phyloP scores from a whole-genome alignment of 805 yeast species.

The Zygoascus tannicola region DNA sequence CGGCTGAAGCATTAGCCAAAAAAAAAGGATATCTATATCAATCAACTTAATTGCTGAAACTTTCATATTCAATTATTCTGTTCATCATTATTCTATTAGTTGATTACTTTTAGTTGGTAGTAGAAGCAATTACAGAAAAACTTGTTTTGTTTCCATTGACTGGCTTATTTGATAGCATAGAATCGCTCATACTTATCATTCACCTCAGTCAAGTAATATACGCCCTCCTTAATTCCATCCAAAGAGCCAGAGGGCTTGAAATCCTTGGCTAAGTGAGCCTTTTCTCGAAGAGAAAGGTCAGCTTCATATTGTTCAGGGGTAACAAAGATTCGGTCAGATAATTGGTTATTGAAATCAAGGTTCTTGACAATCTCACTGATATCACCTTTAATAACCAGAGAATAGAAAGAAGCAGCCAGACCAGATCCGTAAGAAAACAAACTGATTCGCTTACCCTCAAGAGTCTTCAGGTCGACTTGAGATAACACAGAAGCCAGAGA shows the following conservation, averaged over 20 bases:
- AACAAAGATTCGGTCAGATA: constrained; percentile 53
- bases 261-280: constrained; percentile 72
- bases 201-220: constrained; percentile 73
- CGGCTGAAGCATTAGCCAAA: too few relatives aligned
- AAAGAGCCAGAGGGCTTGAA: constrained; percentile 72
- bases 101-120: too few relatives aligned
- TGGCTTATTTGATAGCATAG: constrained; percentile 52
- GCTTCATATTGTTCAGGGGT: constrained; percentile 76
- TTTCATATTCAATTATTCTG: too few relatives aligned
- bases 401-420: constrained; percentile 81
- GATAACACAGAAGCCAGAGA: constrained; percentile 73
- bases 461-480: constrained; percentile 60
- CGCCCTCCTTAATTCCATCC: constrained; percentile 62
- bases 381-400: constrained; percentile 75
- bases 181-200: constrained; percentile 84
- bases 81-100: too few relatives aligned
- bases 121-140: too few relatives aligned
- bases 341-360: constrained; percentile 58
- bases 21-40: too few relatives aligned
- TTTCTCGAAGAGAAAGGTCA: constrained; percentile 79
- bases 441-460: constrained; percentile 80
- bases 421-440: constrained; percentile 98
- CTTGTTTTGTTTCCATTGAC: too few relatives aligned
- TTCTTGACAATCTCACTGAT: constrained; percentile 52
- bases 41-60: too few relatives aligned